Evolutionary conservation across 352 stramenopile genomes (phyloP).

Genomic region (Pythium plurisporium): DNA sequence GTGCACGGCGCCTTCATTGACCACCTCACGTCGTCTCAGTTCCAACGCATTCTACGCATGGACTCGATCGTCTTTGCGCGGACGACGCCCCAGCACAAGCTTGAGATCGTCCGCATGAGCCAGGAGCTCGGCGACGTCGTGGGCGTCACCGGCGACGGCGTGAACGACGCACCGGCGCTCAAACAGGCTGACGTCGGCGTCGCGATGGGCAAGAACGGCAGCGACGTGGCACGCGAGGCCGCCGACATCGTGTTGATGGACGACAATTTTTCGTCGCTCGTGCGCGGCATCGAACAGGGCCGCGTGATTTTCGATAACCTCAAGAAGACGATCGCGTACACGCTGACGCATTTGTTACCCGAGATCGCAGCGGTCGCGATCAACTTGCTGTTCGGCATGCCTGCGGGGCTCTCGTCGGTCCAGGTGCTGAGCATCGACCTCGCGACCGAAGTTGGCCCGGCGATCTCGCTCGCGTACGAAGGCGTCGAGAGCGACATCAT

Average conservation of each 20-base stretch:
- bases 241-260: slow-evolving; percentile 95
- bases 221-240: slow-evolving; percentile 91
- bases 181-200: slow-evolving; percentile 93
- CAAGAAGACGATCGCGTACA: slow-evolving; percentile 93
- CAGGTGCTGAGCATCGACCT: slow-evolving; percentile 89
- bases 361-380: slow-evolving; percentile 70
- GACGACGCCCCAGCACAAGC: slow-evolving; percentile 89
- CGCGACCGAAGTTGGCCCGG: slow-evolving; percentile 84
- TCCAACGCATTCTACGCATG: background rate
- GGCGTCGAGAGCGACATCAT: slow-evolving; percentile 73
- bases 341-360: slow-evolving; percentile 84
- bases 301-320: slow-evolving; percentile 83
- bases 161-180: slow-evolving; percentile 59
- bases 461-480: slow-evolving; percentile 89
- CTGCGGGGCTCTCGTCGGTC: slow-evolving; percentile 75
- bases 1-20: slow-evolving; percentile 1
- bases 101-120: slow-evolving; percentile 59
- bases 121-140: slow-evolving; percentile 43
- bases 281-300: slow-evolving; percentile 58
- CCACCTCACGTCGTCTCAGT: background rate
- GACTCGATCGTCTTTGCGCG: slow-evolving; percentile 92
- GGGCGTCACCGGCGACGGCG: slow-evolving; percentile 76
- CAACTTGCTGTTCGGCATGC: slow-evolving; percentile 75
- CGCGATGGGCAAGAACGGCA: slow-evolving; percentile 95
- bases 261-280: slow-evolving; percentile 95